Conservation (phyloP, 495 filamentous ascomycete genomes). For the Pyrenula aspistea region DNA sequence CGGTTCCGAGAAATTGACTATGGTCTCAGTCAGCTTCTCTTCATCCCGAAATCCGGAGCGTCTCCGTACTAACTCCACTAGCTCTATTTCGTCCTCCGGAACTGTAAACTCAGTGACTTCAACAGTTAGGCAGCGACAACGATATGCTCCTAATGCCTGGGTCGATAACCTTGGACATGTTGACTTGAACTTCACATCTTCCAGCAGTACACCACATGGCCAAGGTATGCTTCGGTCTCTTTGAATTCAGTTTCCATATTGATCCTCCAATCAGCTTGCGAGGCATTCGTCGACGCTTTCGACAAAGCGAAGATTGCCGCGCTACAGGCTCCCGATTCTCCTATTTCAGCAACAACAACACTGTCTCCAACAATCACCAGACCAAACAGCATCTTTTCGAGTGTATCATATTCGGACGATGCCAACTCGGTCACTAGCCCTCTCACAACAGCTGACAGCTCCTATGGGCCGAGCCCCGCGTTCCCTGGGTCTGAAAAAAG, state of each 20-base stretch:
- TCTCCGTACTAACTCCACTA: not conserved
- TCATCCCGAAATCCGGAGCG: not conserved
- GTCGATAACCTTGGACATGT: not conserved
- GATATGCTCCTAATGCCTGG: not conserved
- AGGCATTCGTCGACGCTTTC: not conserved
- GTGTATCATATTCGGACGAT: not conserved
- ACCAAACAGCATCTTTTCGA: not conserved
- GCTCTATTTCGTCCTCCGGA: not conserved
- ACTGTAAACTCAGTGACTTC: not conserved
- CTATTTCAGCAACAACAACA: not conserved
- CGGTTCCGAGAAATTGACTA: not conserved
- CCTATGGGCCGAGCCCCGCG: not conserved
- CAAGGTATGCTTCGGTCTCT: not conserved
- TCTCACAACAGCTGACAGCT: not conserved
- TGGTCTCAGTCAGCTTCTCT: not conserved
- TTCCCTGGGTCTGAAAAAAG: not conserved
- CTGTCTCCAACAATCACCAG: not conserved
- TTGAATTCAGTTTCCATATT: not conserved
- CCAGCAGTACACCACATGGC: no score
- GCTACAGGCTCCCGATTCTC: not conserved
- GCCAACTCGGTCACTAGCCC: not conserved
- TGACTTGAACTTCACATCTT: not conserved
- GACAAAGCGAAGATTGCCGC: not conserved
- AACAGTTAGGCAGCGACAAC: not conserved
- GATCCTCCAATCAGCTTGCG: not conserved